Evolutionary conservation across 345 rosid genomes (phyloP), one percentile per base, ranked within the genome.

Genomic region (Dipteronia sinensis): DNA sequence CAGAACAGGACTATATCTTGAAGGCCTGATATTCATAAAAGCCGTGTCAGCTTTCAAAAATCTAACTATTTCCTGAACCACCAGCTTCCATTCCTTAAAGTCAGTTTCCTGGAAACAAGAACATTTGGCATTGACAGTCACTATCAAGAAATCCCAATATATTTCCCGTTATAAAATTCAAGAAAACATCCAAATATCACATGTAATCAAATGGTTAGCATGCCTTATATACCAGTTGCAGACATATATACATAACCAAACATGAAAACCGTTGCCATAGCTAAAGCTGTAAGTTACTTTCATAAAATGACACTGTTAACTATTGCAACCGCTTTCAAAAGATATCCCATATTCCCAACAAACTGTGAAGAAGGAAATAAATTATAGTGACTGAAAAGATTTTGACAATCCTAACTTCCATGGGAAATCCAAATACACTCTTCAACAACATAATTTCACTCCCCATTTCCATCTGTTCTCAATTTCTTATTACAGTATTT

Each of bases 11-110:
- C 98, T 95, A 71, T 92, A 95, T 80, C 99, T 92, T 80, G 92
- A 83, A 74, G 99, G 99, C 87, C 97, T 90, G 84, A 88, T 92
- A 89, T 93, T 95, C 99, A 93, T 92, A 84, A 92, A 93, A 80
- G 96, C 87, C 13, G 91, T 85, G 87, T 93, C 99, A 83, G 93
- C 96, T 87, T 93, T 95, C 85, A 95, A 89, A 88, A 93, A 92
- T 82, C 98, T 91, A 85, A 86, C 90, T 78, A 93, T 88, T 84
- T 95, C 99, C 82, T 92, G 97, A 78, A 89, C 93, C 92, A 91
- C 94, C 86, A 93, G 90, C 94, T 93, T 93, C 99, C 98, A 92
- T 86, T 95, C 97, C 89, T 89, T 93, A 86, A 95, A 92, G 76
- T 95, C 99, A 55, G 91, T 85, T 80, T 95, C 99, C 99, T 95